Percentiles rank a stretch among this genome's conserved stretches.
phyloP scores from a whole-genome alignment of 768 basidiomycete species.

The Macrocybe gigantea region DNA sequence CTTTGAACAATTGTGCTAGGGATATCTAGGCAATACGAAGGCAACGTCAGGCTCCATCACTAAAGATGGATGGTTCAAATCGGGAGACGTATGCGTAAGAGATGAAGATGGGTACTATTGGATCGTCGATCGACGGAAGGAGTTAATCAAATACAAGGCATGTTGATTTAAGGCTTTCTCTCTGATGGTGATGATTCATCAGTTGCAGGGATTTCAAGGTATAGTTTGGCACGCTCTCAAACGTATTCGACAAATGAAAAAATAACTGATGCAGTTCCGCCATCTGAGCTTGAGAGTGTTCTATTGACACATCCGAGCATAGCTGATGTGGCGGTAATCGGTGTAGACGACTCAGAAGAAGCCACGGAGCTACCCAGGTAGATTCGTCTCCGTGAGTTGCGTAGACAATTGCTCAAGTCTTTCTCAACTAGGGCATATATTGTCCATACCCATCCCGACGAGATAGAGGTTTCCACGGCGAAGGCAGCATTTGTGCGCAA shows the following conservation, averaged over 20 bases:
- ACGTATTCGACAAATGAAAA: neutral
- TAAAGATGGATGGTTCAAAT: conserved; percentile 62
- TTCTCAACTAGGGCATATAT: conserved; percentile 37
- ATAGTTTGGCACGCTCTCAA: neutral
- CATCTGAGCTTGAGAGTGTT: conserved; percentile 62
- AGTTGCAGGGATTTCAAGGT: conserved; percentile 18
- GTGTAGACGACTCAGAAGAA: conserved; percentile 41
- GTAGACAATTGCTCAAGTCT: neutral
- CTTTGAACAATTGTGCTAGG: conserved; percentile 24
- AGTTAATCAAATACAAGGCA: conserved; percentile 56
- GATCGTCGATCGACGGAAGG: conserved; percentile 56
- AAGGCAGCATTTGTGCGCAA: conserved; percentile 29
- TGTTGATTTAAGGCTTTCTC: neutral
- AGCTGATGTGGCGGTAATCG: conserved; percentile 63
- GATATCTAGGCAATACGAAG: conserved; percentile 55
- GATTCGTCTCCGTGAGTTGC: conserved; percentile 5
- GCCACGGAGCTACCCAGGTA: conserved; percentile 66
- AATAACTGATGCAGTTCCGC: conserved; percentile 38
- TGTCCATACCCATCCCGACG: conserved; percentile 22
- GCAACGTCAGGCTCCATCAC: conserved; percentile 56
- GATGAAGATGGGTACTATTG: conserved; percentile 56
- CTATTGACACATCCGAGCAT: conserved; percentile 55
- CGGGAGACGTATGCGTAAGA: conserved; percentile 58
- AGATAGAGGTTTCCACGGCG: conserved; percentile 12
- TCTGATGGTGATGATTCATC: neutral